A percentile compares a stretch with the other conserved stretches of the same genome.
Conservation (phyloP, 164 flowering plant species). For the Warburgia ugandensis region DNA sequence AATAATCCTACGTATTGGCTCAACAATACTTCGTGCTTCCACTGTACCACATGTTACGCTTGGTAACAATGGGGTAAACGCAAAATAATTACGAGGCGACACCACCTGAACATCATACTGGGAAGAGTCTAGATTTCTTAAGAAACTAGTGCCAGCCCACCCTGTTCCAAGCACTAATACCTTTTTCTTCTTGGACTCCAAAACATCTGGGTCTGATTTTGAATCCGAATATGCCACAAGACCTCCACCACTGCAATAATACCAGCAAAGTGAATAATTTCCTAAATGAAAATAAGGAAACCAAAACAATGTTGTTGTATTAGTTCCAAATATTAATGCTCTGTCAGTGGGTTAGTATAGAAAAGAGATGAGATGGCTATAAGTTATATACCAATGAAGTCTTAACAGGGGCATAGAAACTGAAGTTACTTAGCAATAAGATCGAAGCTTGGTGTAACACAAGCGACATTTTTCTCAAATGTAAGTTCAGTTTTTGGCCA, state of each 20-base stretch:
- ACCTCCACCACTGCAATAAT: slow-evolving; percentile 67
- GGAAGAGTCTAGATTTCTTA: slow-evolving; percentile 64
- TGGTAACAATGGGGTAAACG: slow-evolving; percentile 85
- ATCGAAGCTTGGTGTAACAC: no score
- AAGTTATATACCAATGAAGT: no score
- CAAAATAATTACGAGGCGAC: slow-evolving; percentile 87
- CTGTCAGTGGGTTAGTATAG: no score
- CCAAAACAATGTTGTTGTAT: no score
- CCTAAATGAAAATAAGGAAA: no score
- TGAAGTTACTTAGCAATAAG: no score
- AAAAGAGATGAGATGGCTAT: no score
- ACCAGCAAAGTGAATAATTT: slow-evolving; percentile 1
- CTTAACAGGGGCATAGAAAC: no score
- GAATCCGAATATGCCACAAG: slow-evolving; percentile 64
- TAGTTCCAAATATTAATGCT: no score
- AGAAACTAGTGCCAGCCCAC: slow-evolving; percentile 87
- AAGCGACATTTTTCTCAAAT: no score
- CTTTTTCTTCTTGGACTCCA: slow-evolving; percentile 43
- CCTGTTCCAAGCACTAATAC: slow-evolving; percentile 91
- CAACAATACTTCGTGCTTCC: slow-evolving; percentile 88
- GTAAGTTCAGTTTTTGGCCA: no score
- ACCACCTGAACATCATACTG: slow-evolving; percentile 76
- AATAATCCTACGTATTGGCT: slow-evolving; percentile 70
- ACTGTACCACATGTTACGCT: slow-evolving; percentile 91
- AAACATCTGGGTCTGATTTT: slow-evolving; percentile 13